Conservation (phyloP, 2,329 filamentous ascomycete genomes). For the Trichoderma sp. region DNA sequence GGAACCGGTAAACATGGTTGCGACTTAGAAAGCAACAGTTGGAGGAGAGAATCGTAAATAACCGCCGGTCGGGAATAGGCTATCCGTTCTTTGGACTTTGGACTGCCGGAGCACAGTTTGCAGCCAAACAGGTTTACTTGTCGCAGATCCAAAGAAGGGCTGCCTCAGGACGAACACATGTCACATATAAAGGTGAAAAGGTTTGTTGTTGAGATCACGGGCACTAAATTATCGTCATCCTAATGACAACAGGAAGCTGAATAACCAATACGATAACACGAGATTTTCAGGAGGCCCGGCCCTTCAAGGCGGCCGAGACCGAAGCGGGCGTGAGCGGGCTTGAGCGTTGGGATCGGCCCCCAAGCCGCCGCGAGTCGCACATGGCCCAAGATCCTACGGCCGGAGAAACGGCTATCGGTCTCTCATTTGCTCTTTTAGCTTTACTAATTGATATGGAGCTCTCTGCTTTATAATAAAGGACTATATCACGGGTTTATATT, state of each 20-base stretch:
- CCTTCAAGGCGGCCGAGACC: constrained; percentile 12
- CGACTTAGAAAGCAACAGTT: neutral
- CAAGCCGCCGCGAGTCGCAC: neutral
- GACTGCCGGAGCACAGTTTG: neutral
- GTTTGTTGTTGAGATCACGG: neutral
- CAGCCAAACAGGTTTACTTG: neutral
- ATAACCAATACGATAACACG: neutral
- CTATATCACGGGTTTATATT: neutral
- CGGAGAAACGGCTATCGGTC: neutral
- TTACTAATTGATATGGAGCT: neutral
- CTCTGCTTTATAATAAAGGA: neutral
- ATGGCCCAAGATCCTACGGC: neutral
- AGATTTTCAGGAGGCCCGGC: constrained; percentile 12
- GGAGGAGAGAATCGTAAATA: neutral
- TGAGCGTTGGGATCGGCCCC: neutral
- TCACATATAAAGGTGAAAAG: neutral
- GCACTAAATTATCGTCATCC: neutral
- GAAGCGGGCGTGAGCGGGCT: neutral
- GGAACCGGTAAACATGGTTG: neutral
- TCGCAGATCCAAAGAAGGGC: neutral
- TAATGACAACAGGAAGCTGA: neutral
- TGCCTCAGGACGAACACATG: neutral
- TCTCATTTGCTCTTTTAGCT: neutral
- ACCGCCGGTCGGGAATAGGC: neutral
- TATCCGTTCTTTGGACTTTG: neutral